Conservation (phyloP, 345 rosid genomes). For the Eucalyptus marginata region DNA sequence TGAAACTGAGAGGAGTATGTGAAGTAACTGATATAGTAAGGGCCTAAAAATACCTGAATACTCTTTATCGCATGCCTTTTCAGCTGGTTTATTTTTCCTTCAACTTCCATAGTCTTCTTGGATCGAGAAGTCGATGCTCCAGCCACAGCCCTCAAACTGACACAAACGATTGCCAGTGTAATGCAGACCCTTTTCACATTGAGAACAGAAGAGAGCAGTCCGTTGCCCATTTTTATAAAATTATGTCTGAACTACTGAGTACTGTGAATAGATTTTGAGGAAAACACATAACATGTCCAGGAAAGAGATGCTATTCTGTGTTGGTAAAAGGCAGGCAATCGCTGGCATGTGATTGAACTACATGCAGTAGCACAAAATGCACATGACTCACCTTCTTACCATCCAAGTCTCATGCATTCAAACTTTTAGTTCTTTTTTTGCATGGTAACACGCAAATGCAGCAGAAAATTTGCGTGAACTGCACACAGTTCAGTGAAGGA, state of each 20-base stretch:
- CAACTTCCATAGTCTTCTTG: not conserved
- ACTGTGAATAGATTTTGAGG: not conserved
- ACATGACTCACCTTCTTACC: conserved; percentile 32
- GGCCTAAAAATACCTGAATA: conserved; percentile 16
- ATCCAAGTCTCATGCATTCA: conserved; percentile 2
- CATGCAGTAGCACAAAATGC: not conserved
- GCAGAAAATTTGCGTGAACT: not conserved
- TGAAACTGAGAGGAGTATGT: not conserved
- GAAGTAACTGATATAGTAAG: not conserved
- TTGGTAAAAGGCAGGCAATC: not conserved
- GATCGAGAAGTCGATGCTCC: not conserved
- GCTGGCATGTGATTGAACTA: not conserved
- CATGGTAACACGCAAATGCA: not conserved
- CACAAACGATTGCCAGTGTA: not conserved
- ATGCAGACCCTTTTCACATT: not conserved
- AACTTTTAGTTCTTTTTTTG: not conserved
- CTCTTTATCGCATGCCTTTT: conserved; percentile 9
- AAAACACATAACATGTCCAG: not conserved
- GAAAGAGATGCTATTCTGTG: not conserved
- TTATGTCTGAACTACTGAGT: not conserved
- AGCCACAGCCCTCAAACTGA: not conserved
- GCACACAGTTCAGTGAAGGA: not conserved
- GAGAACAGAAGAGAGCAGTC: not conserved
- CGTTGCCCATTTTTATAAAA: not conserved
- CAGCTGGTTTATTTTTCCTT: not conserved